Evolutionary conservation across 2,329 filamentous ascomycete species (phyloP).

Genomic region (Mariannaea sp.): DNA sequence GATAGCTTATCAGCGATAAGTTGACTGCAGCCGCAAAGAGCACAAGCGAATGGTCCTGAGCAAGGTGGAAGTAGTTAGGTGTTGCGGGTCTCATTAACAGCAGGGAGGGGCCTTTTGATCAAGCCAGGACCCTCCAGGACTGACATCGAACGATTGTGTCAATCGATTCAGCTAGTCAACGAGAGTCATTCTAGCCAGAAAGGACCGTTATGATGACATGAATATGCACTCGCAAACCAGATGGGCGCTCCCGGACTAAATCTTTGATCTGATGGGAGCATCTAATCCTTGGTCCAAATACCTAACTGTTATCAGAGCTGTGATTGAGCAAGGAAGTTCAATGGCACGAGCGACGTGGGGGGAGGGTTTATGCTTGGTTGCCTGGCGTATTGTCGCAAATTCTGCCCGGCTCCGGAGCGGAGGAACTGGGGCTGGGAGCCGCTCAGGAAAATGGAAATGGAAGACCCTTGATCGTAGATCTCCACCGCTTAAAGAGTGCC

Average conservation of each 20-base stretch:
- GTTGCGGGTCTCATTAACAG: constrained; percentile 28
- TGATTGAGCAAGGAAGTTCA: constrained; percentile 14
- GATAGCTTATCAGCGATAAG: constrained; percentile 39
- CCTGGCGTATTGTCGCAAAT: constrained; percentile 1
- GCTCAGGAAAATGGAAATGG: constrained; percentile 14
- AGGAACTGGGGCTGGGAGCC: constrained; percentile 4
- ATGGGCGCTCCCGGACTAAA: constrained; percentile 12
- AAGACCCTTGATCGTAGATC: constrained; percentile 15
- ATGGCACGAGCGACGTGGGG: constrained; percentile 29
- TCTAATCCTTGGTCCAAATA: constrained; percentile 7
- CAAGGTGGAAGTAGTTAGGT: constrained; percentile 23
- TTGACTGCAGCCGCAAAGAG: constrained; percentile 16
- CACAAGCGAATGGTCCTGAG: constrained; percentile 25
- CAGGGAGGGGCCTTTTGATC: constrained; percentile 21
- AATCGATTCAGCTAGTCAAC: not conserved
- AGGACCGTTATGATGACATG: not conserved
- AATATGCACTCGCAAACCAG: not conserved
- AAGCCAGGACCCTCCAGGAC: constrained; percentile 18
- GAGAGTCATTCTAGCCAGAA: not conserved
- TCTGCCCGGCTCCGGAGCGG: not conserved
- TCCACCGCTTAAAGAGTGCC: constrained; percentile 17
- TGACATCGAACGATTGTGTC: constrained; percentile 15
- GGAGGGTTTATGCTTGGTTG: constrained; percentile 12
- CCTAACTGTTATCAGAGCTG: constrained; percentile 28
- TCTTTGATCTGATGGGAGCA: constrained; percentile 1